Conservation (phyloP, 225 moss, liverwort and hornwort species). For the Thuidium tamariscinum region DNA sequence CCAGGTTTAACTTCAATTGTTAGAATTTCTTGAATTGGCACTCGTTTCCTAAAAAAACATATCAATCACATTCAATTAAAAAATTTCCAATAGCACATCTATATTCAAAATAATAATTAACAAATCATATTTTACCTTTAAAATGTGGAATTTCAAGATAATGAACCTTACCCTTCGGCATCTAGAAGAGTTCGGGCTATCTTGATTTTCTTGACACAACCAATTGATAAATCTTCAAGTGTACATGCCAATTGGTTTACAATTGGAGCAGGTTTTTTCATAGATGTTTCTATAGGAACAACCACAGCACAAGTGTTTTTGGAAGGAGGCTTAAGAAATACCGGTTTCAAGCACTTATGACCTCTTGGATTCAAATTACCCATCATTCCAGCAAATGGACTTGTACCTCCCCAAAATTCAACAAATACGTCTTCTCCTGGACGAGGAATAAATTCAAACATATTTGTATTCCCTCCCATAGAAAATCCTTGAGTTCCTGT, state of each 20-base stretch:
- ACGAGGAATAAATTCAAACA: conserved; percentile 66
- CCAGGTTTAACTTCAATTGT: conserved; percentile 83
- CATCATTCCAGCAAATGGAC: conserved; percentile 46
- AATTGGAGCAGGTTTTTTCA: conserved; percentile 59
- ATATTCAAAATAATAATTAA: background rate
- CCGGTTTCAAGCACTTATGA: background rate
- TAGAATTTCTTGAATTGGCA: conserved; percentile 56
- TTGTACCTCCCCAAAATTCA: conserved; percentile 70
- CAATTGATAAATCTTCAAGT: conserved; percentile 67
- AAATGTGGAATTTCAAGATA: too few species aligned
- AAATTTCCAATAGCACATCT: fast-evolving
- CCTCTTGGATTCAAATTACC: conserved; percentile 41
- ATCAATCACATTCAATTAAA: background rate
- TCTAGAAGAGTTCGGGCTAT: conserved; percentile 44
- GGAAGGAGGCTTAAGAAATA: background rate
- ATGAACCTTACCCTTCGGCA: background rate
- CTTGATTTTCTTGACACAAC: conserved; percentile 79
- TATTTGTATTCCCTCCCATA: conserved; percentile 57
- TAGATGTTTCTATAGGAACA: background rate
- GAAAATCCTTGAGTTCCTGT: conserved; percentile 51
- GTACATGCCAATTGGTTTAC: conserved; percentile 52
- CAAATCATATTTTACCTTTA: background rate
- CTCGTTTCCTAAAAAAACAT: conserved; percentile 19
- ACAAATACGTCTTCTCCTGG: conserved; percentile 65
- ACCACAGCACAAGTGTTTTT: background rate